Evolutionary conservation across 371 early-diverging fungal genomes (phyloP), one percentile per base, ranked within the genome.

Genomic region (Cokeromyces recurvatus): DNA sequence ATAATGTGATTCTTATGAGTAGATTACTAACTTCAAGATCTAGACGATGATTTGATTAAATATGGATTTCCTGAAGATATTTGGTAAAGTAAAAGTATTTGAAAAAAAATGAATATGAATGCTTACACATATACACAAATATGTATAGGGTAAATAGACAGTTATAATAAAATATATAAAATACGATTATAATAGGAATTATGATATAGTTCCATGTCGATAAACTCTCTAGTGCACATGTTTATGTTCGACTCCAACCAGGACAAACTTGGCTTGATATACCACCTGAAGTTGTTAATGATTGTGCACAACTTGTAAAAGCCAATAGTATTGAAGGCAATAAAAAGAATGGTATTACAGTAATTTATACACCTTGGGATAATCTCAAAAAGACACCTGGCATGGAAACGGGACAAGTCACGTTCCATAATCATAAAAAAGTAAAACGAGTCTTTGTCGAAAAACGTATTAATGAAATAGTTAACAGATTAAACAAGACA

Each of bases 181-280:
- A n/a, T n/a, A n/a, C n/a, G n/a, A n/a, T n/a, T n/a, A n/a, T n/a
- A n/a, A n/a, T n/a, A n/a, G n/a, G n/a, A n/a, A n/a, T n/a, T n/a
- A n/a, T n/a, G n/a, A n/a, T 15, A 37, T 52, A 87, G 90, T 94
- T 97, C 67, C 98, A 97, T 75, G 97, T 90, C 17, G 97, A 96
- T 70, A 96, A 97, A 68, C 74, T 96, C 15, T 92, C 93, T 4
- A 91, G 92, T 50, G 98, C 98, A 4, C 98, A 97, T 82, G 93
- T 95, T 4, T 97, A 97, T 59, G 81, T 95, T 38, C 84, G 97
- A 0, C 64, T 95, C 35, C 59, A 76, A 11, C 64, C 69, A 0
- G 89, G 81, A 1, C 82, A 86, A 56, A 77, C 81, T 1, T 94
- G 89, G 96, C 86, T 90, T 11, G 68, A 72, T 48, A 90, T 97